Evolutionary conservation across 2,329 filamentous ascomycete genomes (phyloP), one percentile per base, ranked within the genome.

Genomic region (Nemania serpens): DNA sequence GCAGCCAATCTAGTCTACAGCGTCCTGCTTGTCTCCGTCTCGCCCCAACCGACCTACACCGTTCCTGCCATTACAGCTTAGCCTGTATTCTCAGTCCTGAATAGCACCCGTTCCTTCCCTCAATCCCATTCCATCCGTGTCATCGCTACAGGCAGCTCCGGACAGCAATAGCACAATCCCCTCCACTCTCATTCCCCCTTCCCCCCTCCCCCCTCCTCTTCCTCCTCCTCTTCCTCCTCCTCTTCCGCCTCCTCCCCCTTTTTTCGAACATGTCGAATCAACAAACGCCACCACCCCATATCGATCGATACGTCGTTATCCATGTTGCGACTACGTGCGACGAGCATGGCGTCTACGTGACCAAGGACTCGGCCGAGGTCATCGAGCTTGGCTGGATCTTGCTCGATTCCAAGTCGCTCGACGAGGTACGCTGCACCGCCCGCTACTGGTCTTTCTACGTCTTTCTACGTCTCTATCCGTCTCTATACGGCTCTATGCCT

Each of bases 361-460:
- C 95, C 62, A 98, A 98, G 80, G 95, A 99, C 79, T 98, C 95
- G 61, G 95, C 95, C 65, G 95, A 99, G 82, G 95, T 99, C 69
- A 99, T 99, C 78, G 95, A 99, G 85, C 85, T 99, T 75, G 95
- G 94, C 66, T 99, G 95, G 95, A 97, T 98, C 74, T 81, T 99
- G 73, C 84, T 97, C 66, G 93, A 97, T 76, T 90, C 92, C 68
- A 95, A 94, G 81, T 90, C 86, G 66, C 90, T 93, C 71, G 93
- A 97, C 71, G 93, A 97, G 90, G 93, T 97, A 82, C 79, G 87
- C 69, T 45, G 18, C 41, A 39, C 41, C 13, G 36, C 36, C 15
- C 36, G 36, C 15, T 46, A 12, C 18, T 37, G 11, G 22, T n/a
- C n/a, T 22, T 13, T 37, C 41, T 12, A 22, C 12, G 20, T 33